Percentiles rank a stretch among this genome's conserved stretches.
phyloP scores from a whole-genome alignment of 345 rosid species.

The Lagerstroemia speciosa region DNA sequence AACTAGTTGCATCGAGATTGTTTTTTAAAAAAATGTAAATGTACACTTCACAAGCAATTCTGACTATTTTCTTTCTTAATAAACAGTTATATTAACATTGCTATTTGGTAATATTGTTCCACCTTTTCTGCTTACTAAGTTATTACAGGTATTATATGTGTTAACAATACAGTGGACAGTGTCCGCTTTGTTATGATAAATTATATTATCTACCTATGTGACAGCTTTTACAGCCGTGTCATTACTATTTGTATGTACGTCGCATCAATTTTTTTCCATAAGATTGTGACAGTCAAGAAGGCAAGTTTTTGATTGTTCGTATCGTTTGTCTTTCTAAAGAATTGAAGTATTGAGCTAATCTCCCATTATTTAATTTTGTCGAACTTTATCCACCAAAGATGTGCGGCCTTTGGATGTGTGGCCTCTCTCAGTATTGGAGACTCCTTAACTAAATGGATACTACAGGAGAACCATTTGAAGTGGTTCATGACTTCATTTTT shows the following conservation, averaged over 20 bases:
- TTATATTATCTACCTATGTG: neutral
- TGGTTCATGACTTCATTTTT: slow-evolving; percentile 82
- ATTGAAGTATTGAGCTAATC: neutral
- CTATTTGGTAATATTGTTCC: neutral
- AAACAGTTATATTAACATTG: neutral
- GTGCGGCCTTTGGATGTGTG: slow-evolving; percentile 56
- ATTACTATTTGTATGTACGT: neutral
- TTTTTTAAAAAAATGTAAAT: neutral
- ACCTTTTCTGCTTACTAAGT: neutral
- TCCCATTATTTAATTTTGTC: slow-evolving; percentile 57
- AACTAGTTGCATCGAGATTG: no score
- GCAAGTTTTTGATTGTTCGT: neutral
- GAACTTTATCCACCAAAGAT: slow-evolving; percentile 61
- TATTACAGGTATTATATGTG: neutral
- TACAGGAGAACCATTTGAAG: slow-evolving; percentile 57
- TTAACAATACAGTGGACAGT: neutral
- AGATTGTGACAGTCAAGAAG: neutral
- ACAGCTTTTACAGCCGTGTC: neutral
- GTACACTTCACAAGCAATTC: neutral
- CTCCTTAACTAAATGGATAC: slow-evolving; percentile 57
- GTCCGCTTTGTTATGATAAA: neutral
- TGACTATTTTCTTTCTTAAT: neutral
- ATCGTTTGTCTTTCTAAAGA: neutral
- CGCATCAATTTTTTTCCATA: neutral
- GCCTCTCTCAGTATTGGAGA: slow-evolving; percentile 65